Evolutionary conservation across 2,329 filamentous ascomycete genomes (phyloP).

Genomic region (Calonectria henricotiae): DNA sequence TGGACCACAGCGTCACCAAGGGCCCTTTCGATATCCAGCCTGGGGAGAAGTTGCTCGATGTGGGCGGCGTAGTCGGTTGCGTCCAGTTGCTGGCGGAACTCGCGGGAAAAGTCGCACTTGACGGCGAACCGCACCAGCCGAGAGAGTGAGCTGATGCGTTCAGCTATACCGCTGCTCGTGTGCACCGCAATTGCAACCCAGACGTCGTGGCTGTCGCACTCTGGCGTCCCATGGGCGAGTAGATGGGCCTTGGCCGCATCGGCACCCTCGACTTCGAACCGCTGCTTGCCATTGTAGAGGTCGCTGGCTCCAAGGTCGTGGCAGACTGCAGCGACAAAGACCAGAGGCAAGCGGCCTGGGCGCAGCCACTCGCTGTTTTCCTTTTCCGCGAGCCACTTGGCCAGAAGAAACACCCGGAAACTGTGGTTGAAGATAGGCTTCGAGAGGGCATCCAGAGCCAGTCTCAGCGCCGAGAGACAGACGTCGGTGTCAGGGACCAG

Average conservation of each 20-base stretch:
- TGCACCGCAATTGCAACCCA: slow-evolving; percentile 59
- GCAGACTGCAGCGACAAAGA: slow-evolving; percentile 58
- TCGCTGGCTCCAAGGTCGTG: slow-evolving; percentile 58
- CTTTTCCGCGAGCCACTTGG: slow-evolving; percentile 46
- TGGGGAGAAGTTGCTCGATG: slow-evolving; percentile 50
- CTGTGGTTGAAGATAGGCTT: slow-evolving; percentile 55
- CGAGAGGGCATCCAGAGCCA: slow-evolving; percentile 44
- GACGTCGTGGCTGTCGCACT: slow-evolving; percentile 51
- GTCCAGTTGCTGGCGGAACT: slow-evolving; percentile 33
- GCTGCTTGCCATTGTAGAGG: slow-evolving; percentile 53
- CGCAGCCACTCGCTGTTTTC: slow-evolving; percentile 39
- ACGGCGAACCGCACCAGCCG: slow-evolving; percentile 55
- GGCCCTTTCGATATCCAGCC: slow-evolving; percentile 49
- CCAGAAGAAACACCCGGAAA: slow-evolving; percentile 52
- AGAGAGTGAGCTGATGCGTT: slow-evolving; percentile 56
- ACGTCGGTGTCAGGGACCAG: slow-evolving; percentile 40
- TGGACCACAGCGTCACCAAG: slow-evolving; percentile 53
- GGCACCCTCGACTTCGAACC: slow-evolving; percentile 58
- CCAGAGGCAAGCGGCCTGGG: slow-evolving; percentile 39
- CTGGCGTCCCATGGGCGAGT: slow-evolving; percentile 47
- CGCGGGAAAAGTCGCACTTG: slow-evolving; percentile 54
- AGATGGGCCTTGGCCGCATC: slow-evolving; percentile 55
- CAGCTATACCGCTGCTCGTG: slow-evolving; percentile 57
- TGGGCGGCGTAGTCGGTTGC: slow-evolving; percentile 33
- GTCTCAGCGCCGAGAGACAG: slow-evolving; percentile 42